Percentiles rank a stretch among this genome's conserved stretches.
phyloP scores from a whole-genome alignment of 108 stramenopile genomes.

The Asterionellopsis glacialis region DNA sequence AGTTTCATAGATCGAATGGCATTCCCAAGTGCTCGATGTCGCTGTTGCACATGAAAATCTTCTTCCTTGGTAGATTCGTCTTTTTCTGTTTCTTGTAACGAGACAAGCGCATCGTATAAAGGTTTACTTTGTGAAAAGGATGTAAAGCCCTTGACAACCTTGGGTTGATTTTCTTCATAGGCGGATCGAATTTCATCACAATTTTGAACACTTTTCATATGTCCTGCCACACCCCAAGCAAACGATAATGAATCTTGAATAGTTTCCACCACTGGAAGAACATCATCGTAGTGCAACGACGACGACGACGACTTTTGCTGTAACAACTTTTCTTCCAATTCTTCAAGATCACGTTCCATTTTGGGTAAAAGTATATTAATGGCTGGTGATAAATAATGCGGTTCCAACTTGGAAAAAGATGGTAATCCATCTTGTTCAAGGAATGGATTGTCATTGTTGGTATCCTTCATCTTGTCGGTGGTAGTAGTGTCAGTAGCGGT shows the following conservation, averaged over 20 bases:
- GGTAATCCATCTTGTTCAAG: conserved; percentile 77
- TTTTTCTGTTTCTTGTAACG: conserved; percentile 35
- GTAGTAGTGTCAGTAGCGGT: no score
- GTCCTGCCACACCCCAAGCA: conserved; percentile 95
- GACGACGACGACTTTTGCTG: conserved; percentile 8
- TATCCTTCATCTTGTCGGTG: no score
- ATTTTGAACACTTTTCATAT: conserved; percentile 96
- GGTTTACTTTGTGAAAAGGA: conserved; percentile 84
- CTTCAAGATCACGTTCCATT: conserved; percentile 63
- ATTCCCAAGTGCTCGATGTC: conserved; percentile 76
- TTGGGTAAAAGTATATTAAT: conserved; percentile 57
- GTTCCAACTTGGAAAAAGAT: conserved; percentile 76
- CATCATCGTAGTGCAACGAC: conserved; percentile 46
- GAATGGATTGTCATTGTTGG: conserved; percentile 68
- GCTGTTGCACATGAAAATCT: conserved; percentile 54
- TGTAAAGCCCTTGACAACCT: conserved; percentile 84
- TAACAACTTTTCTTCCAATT: conserved; percentile 48
- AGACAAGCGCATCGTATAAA: conserved; percentile 85
- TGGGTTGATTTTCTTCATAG: conserved; percentile 90
- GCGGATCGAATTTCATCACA: conserved; percentile 85
- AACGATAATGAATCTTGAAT: conserved; percentile 73
- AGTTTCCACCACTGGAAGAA: conserved; percentile 74
- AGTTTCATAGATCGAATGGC: conserved; percentile 78
- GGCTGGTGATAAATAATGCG: conserved; percentile 79
- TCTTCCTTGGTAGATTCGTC: conserved; percentile 13